These are phyloP conservation scores for Guadua angustifolia DNA, from an alignment of 176 grass and related monocot species.

Conservation along the genomic window DNA sequence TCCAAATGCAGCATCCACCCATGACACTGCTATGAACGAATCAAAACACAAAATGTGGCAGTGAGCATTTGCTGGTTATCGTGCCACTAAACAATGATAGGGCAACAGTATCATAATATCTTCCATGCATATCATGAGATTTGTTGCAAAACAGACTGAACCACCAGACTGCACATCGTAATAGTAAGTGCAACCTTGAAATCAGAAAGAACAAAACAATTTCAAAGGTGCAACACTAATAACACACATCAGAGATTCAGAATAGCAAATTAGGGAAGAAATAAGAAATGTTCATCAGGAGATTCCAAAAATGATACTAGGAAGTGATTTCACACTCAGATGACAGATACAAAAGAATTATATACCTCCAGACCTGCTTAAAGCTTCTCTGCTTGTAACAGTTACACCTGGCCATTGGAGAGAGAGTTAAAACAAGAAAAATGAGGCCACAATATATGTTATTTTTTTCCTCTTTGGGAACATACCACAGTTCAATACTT, in stretches of 20 bases:
- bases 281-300: background rate
- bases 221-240: background rate
- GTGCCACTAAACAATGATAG: background rate
- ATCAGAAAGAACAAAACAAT: background rate
- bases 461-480: background rate
- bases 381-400: conserved; percentile 59
- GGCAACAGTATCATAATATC: background rate
- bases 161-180: background rate
- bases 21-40: background rate
- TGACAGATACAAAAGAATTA: background rate
- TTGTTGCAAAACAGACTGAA: conserved; percentile 9
- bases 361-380: conserved; percentile 72
- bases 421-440: conserved; percentile 38
- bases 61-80: background rate
- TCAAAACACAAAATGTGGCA: background rate
- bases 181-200: background rate
- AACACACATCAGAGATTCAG: background rate
- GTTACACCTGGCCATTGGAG: conserved; percentile 65
- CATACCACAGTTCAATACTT: background rate
- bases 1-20: background rate
- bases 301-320: background rate
- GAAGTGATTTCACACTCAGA: background rate
- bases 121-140: background rate
- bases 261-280: background rate
- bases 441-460: background rate